Percentiles rank a stretch among this genome's conserved stretches.
phyloP scores from a whole-genome alignment of 2,329 filamentous ascomycete species.

The Alternaria longipes region DNA sequence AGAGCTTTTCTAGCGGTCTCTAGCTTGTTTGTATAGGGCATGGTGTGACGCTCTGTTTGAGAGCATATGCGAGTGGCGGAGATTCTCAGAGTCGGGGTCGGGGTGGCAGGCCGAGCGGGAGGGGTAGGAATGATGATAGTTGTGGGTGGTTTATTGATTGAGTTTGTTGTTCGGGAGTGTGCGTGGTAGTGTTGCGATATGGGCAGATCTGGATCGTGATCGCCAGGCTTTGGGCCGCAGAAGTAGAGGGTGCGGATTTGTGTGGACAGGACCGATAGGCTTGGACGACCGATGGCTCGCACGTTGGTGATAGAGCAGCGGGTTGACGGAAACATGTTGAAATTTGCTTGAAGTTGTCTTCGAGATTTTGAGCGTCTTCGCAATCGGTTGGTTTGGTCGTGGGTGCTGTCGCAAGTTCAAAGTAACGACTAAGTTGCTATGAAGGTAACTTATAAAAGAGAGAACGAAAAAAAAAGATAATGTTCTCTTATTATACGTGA shows the following conservation, averaged over 20 bases:
- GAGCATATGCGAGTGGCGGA: not conserved
- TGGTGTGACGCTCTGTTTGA: not conserved
- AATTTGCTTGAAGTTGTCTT: not conserved
- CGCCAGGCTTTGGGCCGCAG: slow-evolving; percentile 7
- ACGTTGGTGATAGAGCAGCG: not conserved
- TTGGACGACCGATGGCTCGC: not conserved
- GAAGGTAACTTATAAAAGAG: not conserved
- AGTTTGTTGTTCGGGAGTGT: not conserved
- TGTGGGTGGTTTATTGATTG: not conserved
- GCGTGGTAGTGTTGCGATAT: slow-evolving; percentile 3
- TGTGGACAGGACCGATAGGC: not conserved
- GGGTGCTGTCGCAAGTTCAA: not conserved
- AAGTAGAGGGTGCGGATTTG: slow-evolving; percentile 7
- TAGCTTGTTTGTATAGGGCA: not conserved
- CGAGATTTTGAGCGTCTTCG: not conserved
- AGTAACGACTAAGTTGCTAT: not conserved
- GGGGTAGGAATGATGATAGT: not conserved
- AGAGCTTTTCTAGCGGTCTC: not conserved
- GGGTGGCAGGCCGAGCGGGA: not conserved
- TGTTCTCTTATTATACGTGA: not conserved
- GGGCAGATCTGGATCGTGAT: slow-evolving; percentile 1
- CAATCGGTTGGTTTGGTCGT: not conserved
- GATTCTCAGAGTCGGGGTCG: not conserved
- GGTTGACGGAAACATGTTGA: not conserved
- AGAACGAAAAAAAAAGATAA: not conserved